phyloP scores from a whole-genome alignment of 176 grass and related monocot genomes.

The Carex kokanica region DNA sequence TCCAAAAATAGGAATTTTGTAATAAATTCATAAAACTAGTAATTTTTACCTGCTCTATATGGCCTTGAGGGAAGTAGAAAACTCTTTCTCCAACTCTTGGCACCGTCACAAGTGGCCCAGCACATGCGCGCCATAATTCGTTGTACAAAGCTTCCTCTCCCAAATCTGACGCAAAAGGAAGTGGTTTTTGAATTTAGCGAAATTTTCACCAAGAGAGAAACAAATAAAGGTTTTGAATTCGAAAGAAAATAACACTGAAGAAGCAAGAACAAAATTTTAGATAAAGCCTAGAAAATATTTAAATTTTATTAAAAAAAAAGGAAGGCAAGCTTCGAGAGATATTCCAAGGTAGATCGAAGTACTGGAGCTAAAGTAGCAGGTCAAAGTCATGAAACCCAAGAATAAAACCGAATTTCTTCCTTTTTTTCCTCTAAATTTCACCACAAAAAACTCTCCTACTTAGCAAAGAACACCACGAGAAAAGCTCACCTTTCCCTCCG shows the following conservation, averaged over 20 bases:
- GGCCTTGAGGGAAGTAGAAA: conserved; percentile 95
- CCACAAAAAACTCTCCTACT: neutral
- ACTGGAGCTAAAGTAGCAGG: neutral
- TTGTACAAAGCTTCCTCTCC: conserved; percentile 49
- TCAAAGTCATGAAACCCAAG: conserved; percentile 7
- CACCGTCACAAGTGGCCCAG: conserved; percentile 86
- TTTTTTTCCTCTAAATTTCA: neutral
- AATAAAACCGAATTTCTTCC: conserved; percentile 4
- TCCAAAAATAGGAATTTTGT: neutral
- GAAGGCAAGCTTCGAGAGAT: neutral
- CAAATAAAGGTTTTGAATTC: neutral
- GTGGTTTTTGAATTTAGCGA: conserved; percentile 3
- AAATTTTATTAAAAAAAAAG: neutral
- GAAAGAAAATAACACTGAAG: neutral
- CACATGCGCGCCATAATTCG: conserved; percentile 89
- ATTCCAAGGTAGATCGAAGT: neutral
- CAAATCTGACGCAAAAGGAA: conserved; percentile 32
- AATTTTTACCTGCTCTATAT: conserved; percentile 78
- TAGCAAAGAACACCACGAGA: neutral
- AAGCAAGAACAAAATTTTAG: neutral
- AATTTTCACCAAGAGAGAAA: neutral
- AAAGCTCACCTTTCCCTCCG: conserved; percentile 5
- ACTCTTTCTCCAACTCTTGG: conserved; percentile 60
- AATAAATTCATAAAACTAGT: neutral
- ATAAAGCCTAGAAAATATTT: neutral